These are phyloP conservation scores for Aspergillus leporis DNA, from an alignment of 495 filamentous ascomycete genomes.

Conservation along the genomic window DNA sequence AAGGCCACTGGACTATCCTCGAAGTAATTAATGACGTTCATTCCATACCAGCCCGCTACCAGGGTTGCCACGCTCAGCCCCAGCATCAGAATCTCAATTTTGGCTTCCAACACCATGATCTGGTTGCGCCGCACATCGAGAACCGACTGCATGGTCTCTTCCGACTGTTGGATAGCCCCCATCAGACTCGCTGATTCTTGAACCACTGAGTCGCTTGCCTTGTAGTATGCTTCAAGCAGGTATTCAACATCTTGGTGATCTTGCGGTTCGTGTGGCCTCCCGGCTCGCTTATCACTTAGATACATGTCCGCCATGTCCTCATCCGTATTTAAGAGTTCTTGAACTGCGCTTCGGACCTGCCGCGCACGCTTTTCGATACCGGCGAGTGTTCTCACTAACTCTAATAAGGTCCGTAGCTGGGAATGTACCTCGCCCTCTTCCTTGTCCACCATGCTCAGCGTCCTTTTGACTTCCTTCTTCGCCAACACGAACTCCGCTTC, in stretches of 20 bases:
- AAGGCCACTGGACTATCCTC: slow-evolving; percentile 33
- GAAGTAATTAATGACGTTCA: slow-evolving; percentile 36
- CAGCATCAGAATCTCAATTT: slow-evolving; percentile 35
- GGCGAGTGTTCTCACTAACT: slow-evolving; percentile 25
- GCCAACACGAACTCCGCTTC: slow-evolving; percentile 31
- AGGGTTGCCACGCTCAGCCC: slow-evolving; percentile 32
- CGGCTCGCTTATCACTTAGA: slow-evolving; percentile 36
- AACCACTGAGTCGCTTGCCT: slow-evolving; percentile 29
- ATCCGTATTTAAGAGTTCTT: slow-evolving; percentile 31
- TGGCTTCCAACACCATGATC: slow-evolving; percentile 36
- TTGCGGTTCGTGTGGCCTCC: slow-evolving; percentile 24
- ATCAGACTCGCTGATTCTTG: slow-evolving; percentile 27
- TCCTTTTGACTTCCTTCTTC: slow-evolving; percentile 17
- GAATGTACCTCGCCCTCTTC: slow-evolving; percentile 24
- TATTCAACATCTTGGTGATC: slow-evolving; percentile 41
- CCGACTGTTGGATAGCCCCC: slow-evolving; percentile 26
- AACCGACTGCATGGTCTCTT: slow-evolving; percentile 27
- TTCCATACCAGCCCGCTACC: slow-evolving; percentile 34
- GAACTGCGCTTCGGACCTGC: slow-evolving; percentile 28
- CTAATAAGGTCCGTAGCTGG: slow-evolving; percentile 21
- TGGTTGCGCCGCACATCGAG: slow-evolving; percentile 37
- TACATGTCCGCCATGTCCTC: slow-evolving; percentile 47
- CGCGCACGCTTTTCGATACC: slow-evolving; percentile 31
- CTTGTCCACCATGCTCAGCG: slow-evolving; percentile 17
- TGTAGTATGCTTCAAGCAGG: slow-evolving; percentile 36